Percentiles rank a stretch among this genome's conserved stretches.
These are phyloP conservation scores for Pyrenopolyporus hunteri DNA, from an alignment of 495 filamentous ascomycete species.

Conservation along the genomic window DNA sequence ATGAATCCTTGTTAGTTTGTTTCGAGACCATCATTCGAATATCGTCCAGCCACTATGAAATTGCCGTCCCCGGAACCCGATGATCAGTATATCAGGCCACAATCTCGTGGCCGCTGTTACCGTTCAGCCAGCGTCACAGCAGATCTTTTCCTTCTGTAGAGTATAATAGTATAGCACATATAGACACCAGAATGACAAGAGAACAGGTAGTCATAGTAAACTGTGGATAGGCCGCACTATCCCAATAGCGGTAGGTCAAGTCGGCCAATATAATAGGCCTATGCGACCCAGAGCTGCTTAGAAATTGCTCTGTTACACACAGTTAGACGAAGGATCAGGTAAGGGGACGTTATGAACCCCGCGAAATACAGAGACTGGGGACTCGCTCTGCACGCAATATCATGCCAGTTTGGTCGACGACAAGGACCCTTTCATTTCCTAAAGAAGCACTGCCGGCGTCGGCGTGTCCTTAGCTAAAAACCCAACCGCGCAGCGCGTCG, in stretches of 20 bases:
- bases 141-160: no score
- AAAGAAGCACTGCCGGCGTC: background rate
- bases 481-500: no score
- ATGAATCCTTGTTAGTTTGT: no score
- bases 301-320: background rate
- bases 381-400: background rate
- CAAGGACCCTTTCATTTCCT: constrained; percentile 2
- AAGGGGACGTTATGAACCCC: constrained; percentile 8
- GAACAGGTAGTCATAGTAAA: background rate
- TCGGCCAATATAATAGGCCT: background rate
- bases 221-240: background rate
- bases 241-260: background rate
- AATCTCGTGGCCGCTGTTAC: no score
- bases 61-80: no score
- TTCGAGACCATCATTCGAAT: no score
- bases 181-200: background rate
- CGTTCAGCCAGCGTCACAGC: no score
- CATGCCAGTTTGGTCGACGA: no score
- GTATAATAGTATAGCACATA: no score
- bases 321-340: constrained; percentile 2
- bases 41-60: no score
- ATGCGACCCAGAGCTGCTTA: background rate
- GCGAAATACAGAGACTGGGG: background rate
- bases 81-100: no score
- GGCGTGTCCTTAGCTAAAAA: background rate